A percentile compares a stretch with the other conserved stretches of the same genome.
phyloP scores from a whole-genome alignment of 2,329 filamentous ascomycete genomes.

The Byssothecium circinans region DNA sequence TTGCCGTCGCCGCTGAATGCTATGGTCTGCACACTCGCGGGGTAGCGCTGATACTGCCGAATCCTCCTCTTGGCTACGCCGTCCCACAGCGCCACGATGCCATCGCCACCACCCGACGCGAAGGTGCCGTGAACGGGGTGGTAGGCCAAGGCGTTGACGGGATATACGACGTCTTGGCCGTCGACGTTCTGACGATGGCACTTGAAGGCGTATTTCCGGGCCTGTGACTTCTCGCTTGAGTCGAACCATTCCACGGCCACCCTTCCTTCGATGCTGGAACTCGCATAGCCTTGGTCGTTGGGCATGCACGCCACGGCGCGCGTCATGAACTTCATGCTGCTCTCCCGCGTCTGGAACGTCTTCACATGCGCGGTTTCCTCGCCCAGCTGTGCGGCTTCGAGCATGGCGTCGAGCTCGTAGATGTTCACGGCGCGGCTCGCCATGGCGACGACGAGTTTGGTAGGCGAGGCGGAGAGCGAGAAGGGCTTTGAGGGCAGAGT shows the following conservation, averaged over 20 bases:
- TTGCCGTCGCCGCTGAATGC: conserved; percentile 77
- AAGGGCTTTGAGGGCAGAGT: conserved; percentile 84
- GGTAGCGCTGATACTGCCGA: conserved; percentile 83
- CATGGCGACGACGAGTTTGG: conserved; percentile 94
- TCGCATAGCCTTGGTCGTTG: conserved; percentile 90
- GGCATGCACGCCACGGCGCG: conserved; percentile 94
- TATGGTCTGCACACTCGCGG: conserved; percentile 74
- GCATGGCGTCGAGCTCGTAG: conserved; percentile 78
- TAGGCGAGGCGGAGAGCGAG: conserved; percentile 74
- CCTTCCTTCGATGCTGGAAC: conserved; percentile 88
- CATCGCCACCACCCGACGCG: conserved; percentile 85
- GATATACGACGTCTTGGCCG: conserved; percentile 80
- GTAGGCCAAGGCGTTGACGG: conserved; percentile 87
- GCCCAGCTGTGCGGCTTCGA: conserved; percentile 35
- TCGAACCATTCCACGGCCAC: conserved; percentile 99
- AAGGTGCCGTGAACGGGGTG: conserved; percentile 83
- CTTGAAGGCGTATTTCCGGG: conserved; percentile 97
- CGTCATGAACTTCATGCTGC: conserved; percentile 93
- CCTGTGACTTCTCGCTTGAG: conserved; percentile 80
- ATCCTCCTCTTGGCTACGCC: conserved; percentile 87
- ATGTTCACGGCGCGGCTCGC: conserved; percentile 90
- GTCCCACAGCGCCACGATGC: conserved; percentile 91
- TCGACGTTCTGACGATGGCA: conserved; percentile 81
- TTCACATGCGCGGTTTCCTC: conserved; percentile 55
- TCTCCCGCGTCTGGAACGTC: conserved; percentile 93